Evolutionary conservation across 1,284 basidiomycete genomes (phyloP), one percentile per base, ranked within the genome.

Genomic region (Amylostereum areolatum): DNA sequence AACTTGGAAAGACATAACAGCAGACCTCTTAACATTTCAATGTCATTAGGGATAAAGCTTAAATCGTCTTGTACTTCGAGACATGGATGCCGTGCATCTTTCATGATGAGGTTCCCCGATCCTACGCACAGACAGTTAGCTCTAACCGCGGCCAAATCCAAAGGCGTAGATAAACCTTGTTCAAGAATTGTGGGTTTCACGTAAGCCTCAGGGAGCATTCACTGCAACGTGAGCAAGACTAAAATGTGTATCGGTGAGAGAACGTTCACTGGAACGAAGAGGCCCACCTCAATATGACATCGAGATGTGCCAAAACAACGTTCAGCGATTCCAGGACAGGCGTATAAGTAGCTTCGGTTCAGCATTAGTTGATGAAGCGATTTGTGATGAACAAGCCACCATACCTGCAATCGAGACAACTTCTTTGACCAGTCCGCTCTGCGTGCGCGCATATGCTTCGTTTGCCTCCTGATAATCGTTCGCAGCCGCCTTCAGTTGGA

Each of bases 61-160:
- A 99, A 77, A 43, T 96, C 96, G 48, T 98, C 95, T 66, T 97
- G 94, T 3, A 96, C 89, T 66, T 99, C 97, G 7, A 99, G 74
- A 59, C 96, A 98, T 5, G 97, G 96, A 70, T 99, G 97, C 30
- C 97, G 78, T 10, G 93, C 92, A 41, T 92, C 89, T 52, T 75
- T 79, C 25, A 97, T 72, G 37, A 90, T 65, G 9, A 97, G 72
- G 59, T 83, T 83, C 1, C 92, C 92, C 4, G 78, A 72, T n/a
- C 89, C 90, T 89, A 43, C 2, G 54, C 5, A 47, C 8, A 43
- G 37, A 24, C 11, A 24, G 47, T 25, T 18, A 49, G 33, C 31
- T 32, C 10, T 41, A 32, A 27, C 27, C 28, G 36, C 18, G 36
- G 18, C 18, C 34, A 25, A 46, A 30, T 9, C 30, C 9, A 39